These are phyloP conservation scores for Camellia granthamiana DNA, from an alignment of 148 eudicot genomes.

Conservation along the genomic window DNA sequence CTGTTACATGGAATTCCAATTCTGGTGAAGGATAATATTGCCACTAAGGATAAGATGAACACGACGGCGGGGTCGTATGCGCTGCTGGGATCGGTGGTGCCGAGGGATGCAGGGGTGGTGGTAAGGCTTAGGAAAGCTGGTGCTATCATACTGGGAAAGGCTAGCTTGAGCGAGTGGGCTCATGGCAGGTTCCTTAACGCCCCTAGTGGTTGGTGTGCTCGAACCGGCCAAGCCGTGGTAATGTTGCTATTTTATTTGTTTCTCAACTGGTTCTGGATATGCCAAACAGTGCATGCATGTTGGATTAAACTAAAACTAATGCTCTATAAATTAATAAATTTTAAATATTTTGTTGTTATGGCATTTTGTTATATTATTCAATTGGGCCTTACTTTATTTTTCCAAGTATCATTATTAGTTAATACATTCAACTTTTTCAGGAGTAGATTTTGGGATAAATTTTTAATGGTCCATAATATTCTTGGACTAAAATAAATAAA, in stretches of 20 bases:
- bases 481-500: no score
- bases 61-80: slow-evolving; percentile 43
- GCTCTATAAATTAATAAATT: no score
- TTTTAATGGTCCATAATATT: no score
- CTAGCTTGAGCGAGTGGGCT: slow-evolving; percentile 42
- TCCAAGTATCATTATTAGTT: no score
- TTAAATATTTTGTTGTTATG: no score
- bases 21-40: slow-evolving; percentile 41
- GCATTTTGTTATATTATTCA: no score
- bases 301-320: neutral
- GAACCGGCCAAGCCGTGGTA: slow-evolving; percentile 37
- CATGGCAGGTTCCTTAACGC: neutral
- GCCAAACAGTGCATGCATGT: no score
- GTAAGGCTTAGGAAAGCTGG: slow-evolving; percentile 30
- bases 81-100: slow-evolving; percentile 30
- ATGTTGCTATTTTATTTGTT: neutral
- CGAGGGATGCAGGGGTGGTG: slow-evolving; percentile 29
- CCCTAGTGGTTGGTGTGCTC: slow-evolving; percentile 35
- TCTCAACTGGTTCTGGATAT: neutral
- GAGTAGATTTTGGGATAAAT: no score
- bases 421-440: no score
- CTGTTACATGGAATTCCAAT: slow-evolving; percentile 36
- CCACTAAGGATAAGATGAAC: slow-evolving; percentile 39
- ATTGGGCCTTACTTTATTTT: no score
- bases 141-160: slow-evolving; percentile 38